Evolutionary conservation across 2,329 filamentous ascomycete species (phyloP), one percentile per base, ranked within the genome.

Genomic region (Rutstroemia sp.): DNA sequence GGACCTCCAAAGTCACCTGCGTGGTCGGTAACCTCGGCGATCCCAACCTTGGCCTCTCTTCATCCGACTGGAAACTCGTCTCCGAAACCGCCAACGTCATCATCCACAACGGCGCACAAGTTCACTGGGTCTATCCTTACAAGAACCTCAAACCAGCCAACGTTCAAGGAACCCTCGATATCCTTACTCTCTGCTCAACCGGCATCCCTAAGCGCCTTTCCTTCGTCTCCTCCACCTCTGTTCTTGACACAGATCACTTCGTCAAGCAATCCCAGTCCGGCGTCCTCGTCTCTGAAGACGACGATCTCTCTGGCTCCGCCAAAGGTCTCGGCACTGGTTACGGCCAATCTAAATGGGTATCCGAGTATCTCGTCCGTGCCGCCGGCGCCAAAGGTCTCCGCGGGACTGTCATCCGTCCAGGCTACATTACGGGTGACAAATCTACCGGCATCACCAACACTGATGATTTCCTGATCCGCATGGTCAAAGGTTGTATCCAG

Each of bases 401-500:
- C 16, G 92, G 90, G 16, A 80, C 85, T 21, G 82, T 96, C 44
- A 77, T 96, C 49, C 83, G 92, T 12, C 87, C 92, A 3, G 91
- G 92, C 30, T 96, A 96, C 70, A 84, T 96, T 39, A 78, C 87
- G 4, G 92, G 91, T 23, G 84, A 92, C 68, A 79, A 81, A 1
- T 72, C 77, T 46, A 83, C 80, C 12, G 92, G 92, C 52, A 81
- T 82, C 60, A 87, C 75, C 69, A 90, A 87, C 70, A 92, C 85
- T 1, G 92, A 97, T 67, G 92, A 96, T 72, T 97, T 96, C 76
- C 74, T 97, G 6, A 81, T 96, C 62, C 83, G 92, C 41, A 82
- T 96, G 73, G 74, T 86, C 56, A 96, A 96, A 74, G 92, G 90
- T 57, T 95, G 90, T 66, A 76, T 95, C 51, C 92, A 97, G 71